A percentile compares a stretch with the other conserved stretches of the same genome.
phyloP scores from a whole-genome alignment of 2,329 filamentous ascomycete genomes.

The Cladosporium sp. region DNA sequence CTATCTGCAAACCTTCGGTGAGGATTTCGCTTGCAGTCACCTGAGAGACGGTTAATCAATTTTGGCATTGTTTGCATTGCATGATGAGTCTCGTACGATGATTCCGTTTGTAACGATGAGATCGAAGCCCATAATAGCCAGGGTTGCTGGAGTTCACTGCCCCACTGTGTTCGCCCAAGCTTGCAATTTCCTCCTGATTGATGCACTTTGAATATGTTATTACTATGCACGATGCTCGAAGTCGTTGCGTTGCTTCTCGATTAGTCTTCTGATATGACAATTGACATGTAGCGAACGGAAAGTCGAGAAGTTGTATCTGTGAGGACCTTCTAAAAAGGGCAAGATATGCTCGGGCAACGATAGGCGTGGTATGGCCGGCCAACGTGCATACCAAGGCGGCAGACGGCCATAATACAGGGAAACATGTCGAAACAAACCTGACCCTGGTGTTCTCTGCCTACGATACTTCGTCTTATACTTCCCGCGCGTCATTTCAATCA shows the following conservation, averaged over 20 bases:
- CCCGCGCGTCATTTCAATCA: no score
- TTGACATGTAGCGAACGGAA: no score
- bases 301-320: no score
- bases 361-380: slow-evolving; percentile 2
- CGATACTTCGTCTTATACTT: no score
- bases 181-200: no score
- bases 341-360: slow-evolving; percentile 8
- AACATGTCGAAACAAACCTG: no score
- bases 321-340: background rate
- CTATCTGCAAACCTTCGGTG: slow-evolving; percentile 42
- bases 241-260: no score
- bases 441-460: no score
- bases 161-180: background rate
- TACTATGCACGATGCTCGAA: no score
- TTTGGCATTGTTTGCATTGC: slow-evolving; percentile 13
- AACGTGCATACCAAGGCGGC: slow-evolving; percentile 10
- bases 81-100: slow-evolving; percentile 23
- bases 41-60: slow-evolving; percentile 24
- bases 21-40: slow-evolving; percentile 46
- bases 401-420: background rate
- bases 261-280: no score
- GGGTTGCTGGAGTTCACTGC: background rate
- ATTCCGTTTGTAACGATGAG: slow-evolving; percentile 40
- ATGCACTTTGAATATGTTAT: no score
- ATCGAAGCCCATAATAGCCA: slow-evolving; percentile 32